Conservation (phyloP, 2,329 filamentous ascomycete genomes). For the Diaporthe caulivora region DNA sequence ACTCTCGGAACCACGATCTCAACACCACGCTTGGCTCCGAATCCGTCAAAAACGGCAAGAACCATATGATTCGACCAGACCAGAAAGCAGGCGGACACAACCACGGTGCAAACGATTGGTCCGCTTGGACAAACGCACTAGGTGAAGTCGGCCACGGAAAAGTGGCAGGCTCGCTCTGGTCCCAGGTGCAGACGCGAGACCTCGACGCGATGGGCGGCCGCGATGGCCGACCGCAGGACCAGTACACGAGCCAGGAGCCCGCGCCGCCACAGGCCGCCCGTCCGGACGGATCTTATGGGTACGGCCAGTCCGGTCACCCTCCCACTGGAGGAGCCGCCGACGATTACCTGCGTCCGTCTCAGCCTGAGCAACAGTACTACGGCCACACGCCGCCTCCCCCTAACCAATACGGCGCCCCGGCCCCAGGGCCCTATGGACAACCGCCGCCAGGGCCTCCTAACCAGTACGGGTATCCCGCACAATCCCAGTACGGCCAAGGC, state of each 20-base stretch:
- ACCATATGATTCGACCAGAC: constrained; percentile 69
- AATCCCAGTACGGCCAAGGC: constrained; percentile 46
- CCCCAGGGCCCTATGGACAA: constrained; percentile 43
- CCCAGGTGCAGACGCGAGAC: constrained; percentile 71
- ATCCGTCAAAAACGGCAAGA: constrained; percentile 85
- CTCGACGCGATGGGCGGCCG: constrained; percentile 66
- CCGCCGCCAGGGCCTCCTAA: constrained; percentile 39
- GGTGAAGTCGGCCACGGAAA: constrained; percentile 63
- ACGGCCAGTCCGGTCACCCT: constrained; percentile 19
- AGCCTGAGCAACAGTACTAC: constrained; percentile 41
- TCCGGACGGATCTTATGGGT: constrained; percentile 37
- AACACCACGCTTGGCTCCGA: constrained; percentile 84
- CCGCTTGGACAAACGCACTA: constrained; percentile 53
- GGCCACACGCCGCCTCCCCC: constrained; percentile 50
- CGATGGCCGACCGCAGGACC: constrained; percentile 50
- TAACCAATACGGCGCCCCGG: constrained; percentile 46
- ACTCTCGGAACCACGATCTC: constrained; percentile 75
- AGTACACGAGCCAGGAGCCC: constrained; percentile 42
- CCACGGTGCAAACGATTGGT: constrained; percentile 46
- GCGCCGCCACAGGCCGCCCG: constrained; percentile 41
- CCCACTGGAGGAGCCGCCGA: constrained; percentile 37
- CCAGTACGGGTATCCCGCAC: constrained; percentile 44
- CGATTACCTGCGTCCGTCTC: constrained; percentile 38
- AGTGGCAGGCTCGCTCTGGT: constrained; percentile 71
- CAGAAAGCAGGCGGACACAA: constrained; percentile 49